Evolutionary conservation across 345 rosid genomes (phyloP).

Genomic region (Passiflora organensis): DNA sequence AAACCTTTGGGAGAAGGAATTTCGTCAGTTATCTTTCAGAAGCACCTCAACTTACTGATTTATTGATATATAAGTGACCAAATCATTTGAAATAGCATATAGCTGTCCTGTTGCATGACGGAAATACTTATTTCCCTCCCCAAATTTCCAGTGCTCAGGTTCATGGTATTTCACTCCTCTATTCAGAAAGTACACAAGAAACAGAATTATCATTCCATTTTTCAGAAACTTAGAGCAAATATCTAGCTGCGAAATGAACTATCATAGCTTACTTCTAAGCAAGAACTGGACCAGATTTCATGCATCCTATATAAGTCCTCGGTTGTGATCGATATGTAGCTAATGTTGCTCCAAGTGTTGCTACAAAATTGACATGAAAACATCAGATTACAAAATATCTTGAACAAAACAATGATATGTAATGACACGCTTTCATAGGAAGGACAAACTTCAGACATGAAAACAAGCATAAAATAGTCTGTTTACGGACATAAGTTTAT

Average conservation of each 20-base stretch:
- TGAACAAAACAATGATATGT: no score
- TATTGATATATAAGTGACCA: constrained; percentile 87
- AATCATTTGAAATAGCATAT: constrained; percentile 87
- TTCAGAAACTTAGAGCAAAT: not conserved
- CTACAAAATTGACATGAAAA: constrained; percentile 34
- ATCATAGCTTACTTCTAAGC: constrained; percentile 73
- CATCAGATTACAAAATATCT: not conserved
- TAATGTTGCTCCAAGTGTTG: constrained; percentile 87
- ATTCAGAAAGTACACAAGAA: constrained; percentile 16
- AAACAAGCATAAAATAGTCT: no score
- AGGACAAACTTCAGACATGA: no score
- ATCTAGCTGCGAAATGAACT: not conserved
- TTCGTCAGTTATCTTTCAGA: not conserved
- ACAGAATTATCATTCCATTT: not conserved
- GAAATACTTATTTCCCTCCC: constrained; percentile 92
- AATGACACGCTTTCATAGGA: no score
- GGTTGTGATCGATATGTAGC: constrained; percentile 64
- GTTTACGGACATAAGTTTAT: no score
- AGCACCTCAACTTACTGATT: constrained; percentile 62
- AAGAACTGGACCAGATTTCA: constrained; percentile 98
- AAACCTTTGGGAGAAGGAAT: not conserved
- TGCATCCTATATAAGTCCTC: constrained; percentile 86
- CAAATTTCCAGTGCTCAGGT: constrained; percentile 96
- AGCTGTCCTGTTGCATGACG: constrained; percentile 98
- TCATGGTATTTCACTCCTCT: constrained; percentile 98